Percentiles rank a stretch among this genome's conserved stretches.
Conservation (phyloP, 805 yeast species). For the Pichia cephalocereana region DNA sequence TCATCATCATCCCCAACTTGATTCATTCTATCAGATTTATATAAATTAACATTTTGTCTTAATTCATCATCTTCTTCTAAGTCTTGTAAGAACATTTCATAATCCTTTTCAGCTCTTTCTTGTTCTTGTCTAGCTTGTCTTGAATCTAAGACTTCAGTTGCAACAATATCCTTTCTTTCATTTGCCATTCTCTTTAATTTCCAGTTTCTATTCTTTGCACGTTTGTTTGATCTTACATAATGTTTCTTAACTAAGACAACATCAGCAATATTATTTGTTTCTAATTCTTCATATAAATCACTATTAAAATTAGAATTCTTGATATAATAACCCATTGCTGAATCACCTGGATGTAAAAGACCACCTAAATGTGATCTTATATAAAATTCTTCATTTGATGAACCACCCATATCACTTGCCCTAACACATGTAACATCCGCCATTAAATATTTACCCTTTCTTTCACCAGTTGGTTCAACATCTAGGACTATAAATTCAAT, state of each 20-base stretch:
- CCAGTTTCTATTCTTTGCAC: conserved; percentile 75
- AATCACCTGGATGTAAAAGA: conserved; percentile 92
- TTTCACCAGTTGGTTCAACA: conserved; percentile 82
- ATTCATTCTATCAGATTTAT: conserved; percentile 47
- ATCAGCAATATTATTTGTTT: conserved; percentile 63
- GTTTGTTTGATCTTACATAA: conserved; percentile 71
- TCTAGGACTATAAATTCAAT: conserved; percentile 86
- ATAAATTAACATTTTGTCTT: conserved; percentile 82
- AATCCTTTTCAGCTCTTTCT: conserved; percentile 90
- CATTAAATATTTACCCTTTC: conserved; percentile 66
- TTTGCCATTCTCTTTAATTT: conserved; percentile 95
- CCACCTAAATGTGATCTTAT: conserved; percentile 91
- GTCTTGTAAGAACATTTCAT: conserved; percentile 92
- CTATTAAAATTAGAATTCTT: conserved; percentile 83
- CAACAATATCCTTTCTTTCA: conserved; percentile 85
- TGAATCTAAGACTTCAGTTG: conserved; percentile 31
- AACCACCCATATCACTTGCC: conserved; percentile 77
- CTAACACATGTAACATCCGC: conserved; percentile 93
- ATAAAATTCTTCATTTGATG: conserved; percentile 65
- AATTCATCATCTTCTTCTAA: conserved; percentile 94
- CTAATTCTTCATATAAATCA: conserved; percentile 68
- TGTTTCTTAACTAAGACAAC: conserved; percentile 83
- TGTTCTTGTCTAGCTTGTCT: conserved; percentile 80
- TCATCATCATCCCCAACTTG: conserved; percentile 24
- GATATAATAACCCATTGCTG: conserved; percentile 84